A percentile compares a stretch with the other conserved stretches of the same genome.
phyloP scores from a whole-genome alignment of 441 rosid species.

The Sinapis alba region DNA sequence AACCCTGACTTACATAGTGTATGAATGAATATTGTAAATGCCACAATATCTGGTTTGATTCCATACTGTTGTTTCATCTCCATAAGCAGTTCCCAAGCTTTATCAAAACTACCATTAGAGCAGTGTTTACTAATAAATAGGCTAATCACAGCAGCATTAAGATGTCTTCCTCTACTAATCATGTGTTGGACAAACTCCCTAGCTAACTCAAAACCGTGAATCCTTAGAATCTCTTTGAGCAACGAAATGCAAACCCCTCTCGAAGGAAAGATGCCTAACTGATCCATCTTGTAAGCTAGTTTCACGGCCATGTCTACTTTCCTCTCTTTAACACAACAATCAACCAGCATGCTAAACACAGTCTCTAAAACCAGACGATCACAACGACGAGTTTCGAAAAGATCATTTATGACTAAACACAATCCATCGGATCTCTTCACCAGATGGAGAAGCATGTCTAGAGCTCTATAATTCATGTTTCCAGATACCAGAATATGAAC shows the following conservation, averaged over 20 bases:
- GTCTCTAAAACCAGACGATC: conserved; percentile 44
- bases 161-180: conserved; percentile 38
- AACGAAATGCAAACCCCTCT: conserved; percentile 45
- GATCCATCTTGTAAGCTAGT: conserved; percentile 36
- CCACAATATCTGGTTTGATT: conserved; percentile 47
- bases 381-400: conserved; percentile 42
- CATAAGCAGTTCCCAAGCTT: conserved; percentile 45
- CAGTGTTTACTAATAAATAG: conserved; percentile 43
- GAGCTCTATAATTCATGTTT: conserved; percentile 44
- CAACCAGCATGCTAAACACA: conserved; percentile 40
- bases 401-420: conserved; percentile 26
- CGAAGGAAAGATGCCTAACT: conserved; percentile 45
- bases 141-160: conserved; percentile 43
- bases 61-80: conserved; percentile 48
- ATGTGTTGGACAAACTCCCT: conserved; percentile 46
- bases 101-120: conserved; percentile 41
- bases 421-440: conserved; percentile 28
- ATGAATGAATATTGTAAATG: conserved; percentile 45
- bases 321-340: conserved; percentile 45
- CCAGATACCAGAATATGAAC: conserved; percentile 48
- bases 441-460: conserved; percentile 37
- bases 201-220: conserved; percentile 40
- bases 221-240: conserved; percentile 34
- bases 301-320: conserved; percentile 38
- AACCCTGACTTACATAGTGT: conserved; percentile 44